Evolutionary conservation across 2,329 filamentous ascomycete genomes (phyloP).

Genomic region (Hymenoscyphus linearis): DNA sequence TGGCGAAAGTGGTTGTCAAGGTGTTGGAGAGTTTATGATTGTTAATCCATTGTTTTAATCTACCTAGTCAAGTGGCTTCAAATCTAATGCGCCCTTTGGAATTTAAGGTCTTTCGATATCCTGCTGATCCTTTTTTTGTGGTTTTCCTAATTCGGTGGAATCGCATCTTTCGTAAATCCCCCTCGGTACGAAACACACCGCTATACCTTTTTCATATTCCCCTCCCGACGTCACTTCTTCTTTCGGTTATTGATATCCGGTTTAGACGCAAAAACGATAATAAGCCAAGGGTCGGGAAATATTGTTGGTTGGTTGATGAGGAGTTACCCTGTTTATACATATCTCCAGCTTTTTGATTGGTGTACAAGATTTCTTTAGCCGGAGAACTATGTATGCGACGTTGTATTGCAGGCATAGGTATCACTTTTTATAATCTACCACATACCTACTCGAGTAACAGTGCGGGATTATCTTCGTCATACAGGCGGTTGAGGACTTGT

Average conservation of each 20-base stretch:
- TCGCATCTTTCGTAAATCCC: background rate
- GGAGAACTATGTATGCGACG: background rate
- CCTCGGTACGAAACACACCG: background rate
- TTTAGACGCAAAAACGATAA: no score
- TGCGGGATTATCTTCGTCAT: background rate
- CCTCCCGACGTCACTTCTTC: background rate
- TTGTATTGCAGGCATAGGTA: background rate
- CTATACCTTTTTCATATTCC: background rate
- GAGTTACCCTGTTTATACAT: background rate
- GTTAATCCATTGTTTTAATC: background rate
- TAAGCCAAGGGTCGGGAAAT: background rate
- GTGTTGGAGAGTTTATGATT: constrained; percentile 29
- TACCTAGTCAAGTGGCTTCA: background rate
- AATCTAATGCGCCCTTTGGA: background rate
- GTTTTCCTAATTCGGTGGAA: background rate
- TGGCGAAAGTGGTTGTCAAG: constrained; percentile 40
- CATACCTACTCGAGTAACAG: no score
- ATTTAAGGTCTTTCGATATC: background rate
- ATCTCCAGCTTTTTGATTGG: background rate
- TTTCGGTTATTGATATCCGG: background rate
- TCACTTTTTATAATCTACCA: no score
- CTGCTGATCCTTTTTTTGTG: background rate
- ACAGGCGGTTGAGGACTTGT: background rate
- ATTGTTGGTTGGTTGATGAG: background rate
- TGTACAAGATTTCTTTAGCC: background rate